Evolutionary conservation across 2,329 filamentous ascomycete species (phyloP).

Genomic region (Aspergillus caelatus): DNA sequence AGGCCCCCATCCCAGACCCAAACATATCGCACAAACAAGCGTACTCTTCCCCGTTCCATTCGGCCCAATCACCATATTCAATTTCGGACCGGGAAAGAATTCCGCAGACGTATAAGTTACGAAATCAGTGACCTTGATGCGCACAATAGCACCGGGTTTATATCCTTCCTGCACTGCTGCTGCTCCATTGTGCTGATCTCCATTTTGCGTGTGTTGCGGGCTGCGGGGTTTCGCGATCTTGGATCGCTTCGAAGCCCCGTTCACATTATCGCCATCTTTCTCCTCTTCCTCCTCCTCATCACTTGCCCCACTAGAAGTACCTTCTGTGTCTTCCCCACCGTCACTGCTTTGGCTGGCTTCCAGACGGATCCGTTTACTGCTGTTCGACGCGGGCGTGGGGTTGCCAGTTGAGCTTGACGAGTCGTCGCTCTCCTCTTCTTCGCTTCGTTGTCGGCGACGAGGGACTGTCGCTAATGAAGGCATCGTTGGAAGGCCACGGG

Average conservation of each 20-base stretch:
- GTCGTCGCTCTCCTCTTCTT: constrained; percentile 30
- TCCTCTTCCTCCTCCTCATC: constrained; percentile 23
- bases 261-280: constrained; percentile 3
- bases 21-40: constrained; percentile 91
- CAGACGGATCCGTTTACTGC: constrained; percentile 37
- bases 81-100: constrained; percentile 84
- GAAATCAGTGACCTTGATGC: constrained; percentile 84
- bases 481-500: constrained; percentile 27
- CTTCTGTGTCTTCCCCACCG: neutral
- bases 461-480: constrained; percentile 27
- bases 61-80: constrained; percentile 99
- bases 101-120: constrained; percentile 93
- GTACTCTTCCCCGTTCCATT: constrained; percentile 98
- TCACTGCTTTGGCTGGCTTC: constrained; percentile 17
- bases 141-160: constrained; percentile 78
- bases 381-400: constrained; percentile 28
- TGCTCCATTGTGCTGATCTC: constrained; percentile 10
- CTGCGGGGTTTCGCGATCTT: neutral
- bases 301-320: constrained; percentile 17
- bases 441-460: constrained; percentile 32
- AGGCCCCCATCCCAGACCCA: constrained; percentile 84
- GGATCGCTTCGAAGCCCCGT: constrained; percentile 1
- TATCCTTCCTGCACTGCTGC: constrained; percentile 26
- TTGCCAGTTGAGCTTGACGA: constrained; percentile 18
- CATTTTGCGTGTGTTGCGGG: neutral